Evolutionary conservation across 192 early-diverging fungal species (phyloP).

Genomic region (Entomortierella lignicola): DNA sequence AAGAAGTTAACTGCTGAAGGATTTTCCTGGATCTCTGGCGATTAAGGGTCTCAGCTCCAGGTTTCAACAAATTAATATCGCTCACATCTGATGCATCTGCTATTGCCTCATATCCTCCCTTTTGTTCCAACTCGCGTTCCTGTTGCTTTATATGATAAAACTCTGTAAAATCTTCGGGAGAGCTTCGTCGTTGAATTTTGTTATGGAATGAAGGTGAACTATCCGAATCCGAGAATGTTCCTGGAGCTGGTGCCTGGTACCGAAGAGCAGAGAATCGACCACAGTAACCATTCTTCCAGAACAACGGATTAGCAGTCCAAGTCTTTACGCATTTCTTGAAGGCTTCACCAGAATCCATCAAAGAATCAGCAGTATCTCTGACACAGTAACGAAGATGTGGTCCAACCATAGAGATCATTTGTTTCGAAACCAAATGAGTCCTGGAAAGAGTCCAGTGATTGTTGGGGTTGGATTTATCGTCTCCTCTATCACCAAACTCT

Average conservation of each 20-base stretch:
- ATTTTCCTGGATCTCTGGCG: neutral
- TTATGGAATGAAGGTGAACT: neutral
- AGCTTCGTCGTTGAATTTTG: slow-evolving; percentile 11
- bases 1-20: slow-evolving; percentile 3
- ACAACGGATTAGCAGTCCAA: slow-evolving; percentile 34
- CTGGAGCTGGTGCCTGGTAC: slow-evolving; percentile 24
- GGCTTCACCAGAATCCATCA: slow-evolving; percentile 17
- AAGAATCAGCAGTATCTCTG: neutral
- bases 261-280: slow-evolving; percentile 35
- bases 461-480: neutral
- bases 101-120: no score
- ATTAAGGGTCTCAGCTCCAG: neutral
- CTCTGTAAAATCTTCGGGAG: slow-evolving; percentile 25
- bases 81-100: neutral
- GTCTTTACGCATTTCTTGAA: slow-evolving; percentile 30
- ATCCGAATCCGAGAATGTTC: neutral
- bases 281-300: slow-evolving; percentile 50
- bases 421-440: slow-evolving; percentile 40
- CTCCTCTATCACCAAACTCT: slow-evolving; percentile 25
- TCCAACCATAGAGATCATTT: slow-evolving; percentile 35
- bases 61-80: neutral
- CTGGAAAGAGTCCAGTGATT: slow-evolving; percentile 42
- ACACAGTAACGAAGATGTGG: slow-evolving; percentile 43
- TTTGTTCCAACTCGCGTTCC: no score
- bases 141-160: slow-evolving; percentile 26